Percentiles rank a stretch among this genome's conserved stretches.
Evolutionary conservation across 176 grass and related monocot genomes (phyloP).

Genomic region (barley (Hordeum vulgare)): MorexV3_pseudomolecules_assembly NC_058518.1:501606277-501606776

Average conservation of each 20-base stretch:
- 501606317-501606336: conserved; percentile 31
- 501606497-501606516: conserved; percentile 55
- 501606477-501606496: conserved; percentile 56
- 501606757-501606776: conserved; percentile 66
- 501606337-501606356: background rate
- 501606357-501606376: background rate
- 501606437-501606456: conserved; percentile 47
- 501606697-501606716: conserved; percentile 38
- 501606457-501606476: conserved; percentile 63
- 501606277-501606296: conserved; percentile 12
- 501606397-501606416: conserved; percentile 54
- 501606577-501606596: conserved; percentile 71
- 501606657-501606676: conserved; percentile 62
- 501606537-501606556: conserved; percentile 62
- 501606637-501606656: conserved; percentile 36
- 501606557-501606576: conserved; percentile 51
- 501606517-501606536: conserved; percentile 60
- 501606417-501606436: conserved; percentile 49
- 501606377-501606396: conserved; percentile 59
- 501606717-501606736: conserved; percentile 45
- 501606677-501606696: conserved; percentile 58
- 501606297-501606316: conserved; percentile 29
- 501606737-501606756: conserved; percentile 51
- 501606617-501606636: conserved; percentile 37
- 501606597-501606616: conserved; percentile 67